These are phyloP conservation scores for Termitomyces sp. DNA, from an alignment of 768 basidiomycete species.

Conservation along the genomic window DNA sequence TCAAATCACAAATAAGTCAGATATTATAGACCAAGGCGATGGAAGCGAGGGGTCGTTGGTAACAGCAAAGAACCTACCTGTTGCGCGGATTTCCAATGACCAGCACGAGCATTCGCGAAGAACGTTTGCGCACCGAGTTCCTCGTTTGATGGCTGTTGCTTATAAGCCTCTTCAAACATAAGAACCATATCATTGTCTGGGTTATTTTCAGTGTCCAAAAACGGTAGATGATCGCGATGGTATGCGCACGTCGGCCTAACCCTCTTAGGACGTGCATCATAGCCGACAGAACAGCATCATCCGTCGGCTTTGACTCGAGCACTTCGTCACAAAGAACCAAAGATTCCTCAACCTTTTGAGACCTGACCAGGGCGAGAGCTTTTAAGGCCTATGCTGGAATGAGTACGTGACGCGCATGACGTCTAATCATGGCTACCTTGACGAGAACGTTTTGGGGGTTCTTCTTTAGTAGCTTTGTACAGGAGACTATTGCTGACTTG, in stretches of 20 bases:
- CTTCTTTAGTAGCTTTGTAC: conserved; percentile 88
- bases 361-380: conserved; percentile 79
- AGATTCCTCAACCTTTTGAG: conserved; percentile 84
- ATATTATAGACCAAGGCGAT: background rate
- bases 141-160: conserved; percentile 76
- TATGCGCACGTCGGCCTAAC: conserved; percentile 60
- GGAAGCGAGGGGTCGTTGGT: background rate
- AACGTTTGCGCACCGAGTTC: conserved; percentile 83
- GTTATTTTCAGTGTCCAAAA: conserved; percentile 5
- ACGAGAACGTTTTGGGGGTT: conserved; percentile 70
- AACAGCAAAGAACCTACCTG: conserved; percentile 46
- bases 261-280: conserved; percentile 84
- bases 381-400: conserved; percentile 62
- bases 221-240: conserved; percentile 1
- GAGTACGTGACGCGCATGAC: conserved; percentile 7
- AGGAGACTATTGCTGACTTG: conserved; percentile 81
- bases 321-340: conserved; percentile 79
- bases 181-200: conserved; percentile 73
- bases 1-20: conserved; percentile 27
- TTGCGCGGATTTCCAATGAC: conserved; percentile 85
- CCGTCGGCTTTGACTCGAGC: conserved; percentile 66
- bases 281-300: conserved; percentile 71
- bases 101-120: conserved; percentile 78
- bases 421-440: conserved; percentile 45
- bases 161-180: conserved; percentile 88